Conservation (phyloP, 2,329 filamentous ascomycete species). For the Penicillium sp. region DNA sequence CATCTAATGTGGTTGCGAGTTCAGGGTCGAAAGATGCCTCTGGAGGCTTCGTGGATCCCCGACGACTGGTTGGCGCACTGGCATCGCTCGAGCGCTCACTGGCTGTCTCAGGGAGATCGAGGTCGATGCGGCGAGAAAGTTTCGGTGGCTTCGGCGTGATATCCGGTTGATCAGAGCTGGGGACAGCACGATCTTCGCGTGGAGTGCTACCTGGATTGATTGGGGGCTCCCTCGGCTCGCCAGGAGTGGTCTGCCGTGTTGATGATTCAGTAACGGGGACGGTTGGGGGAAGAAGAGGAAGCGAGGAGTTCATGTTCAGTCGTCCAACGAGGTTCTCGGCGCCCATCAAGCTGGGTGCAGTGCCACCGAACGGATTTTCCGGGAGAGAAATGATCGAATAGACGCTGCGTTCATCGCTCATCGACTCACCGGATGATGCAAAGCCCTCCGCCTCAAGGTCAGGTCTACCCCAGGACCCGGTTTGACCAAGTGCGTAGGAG, state of each 20-base stretch:
- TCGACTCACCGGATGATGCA: conserved; percentile 47
- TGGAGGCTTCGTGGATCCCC: background rate
- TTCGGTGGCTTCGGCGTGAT: conserved; percentile 37
- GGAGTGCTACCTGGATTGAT: conserved; percentile 21
- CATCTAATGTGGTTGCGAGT: conserved; percentile 48
- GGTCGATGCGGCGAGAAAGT: conserved; percentile 43
- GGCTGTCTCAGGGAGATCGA: conserved; percentile 43
- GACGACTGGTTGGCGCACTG: conserved; percentile 15
- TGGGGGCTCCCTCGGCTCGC: conserved; percentile 26
- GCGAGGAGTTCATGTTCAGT: conserved; percentile 52
- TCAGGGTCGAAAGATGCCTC: conserved; percentile 37
- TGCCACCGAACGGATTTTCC: conserved; percentile 38
- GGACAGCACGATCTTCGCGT: conserved; percentile 15
- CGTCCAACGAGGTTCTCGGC: conserved; percentile 53
- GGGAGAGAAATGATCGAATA: conserved; percentile 45
- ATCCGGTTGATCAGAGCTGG: conserved; percentile 22
- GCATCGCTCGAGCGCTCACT: conserved; percentile 39
- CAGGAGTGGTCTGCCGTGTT: conserved; percentile 37
- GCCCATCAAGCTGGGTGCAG: conserved; percentile 53
- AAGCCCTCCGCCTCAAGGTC: conserved; percentile 45
- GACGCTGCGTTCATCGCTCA: conserved; percentile 40
- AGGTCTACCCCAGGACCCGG: conserved; percentile 35
- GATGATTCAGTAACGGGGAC: conserved; percentile 34
- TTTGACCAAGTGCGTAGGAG: conserved; percentile 52
- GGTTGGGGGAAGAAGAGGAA: conserved; percentile 36